These are phyloP conservation scores for Dichomitus squalens DNA, from an alignment of 1,284 basidiomycete species.

Conservation along the genomic window DNA sequence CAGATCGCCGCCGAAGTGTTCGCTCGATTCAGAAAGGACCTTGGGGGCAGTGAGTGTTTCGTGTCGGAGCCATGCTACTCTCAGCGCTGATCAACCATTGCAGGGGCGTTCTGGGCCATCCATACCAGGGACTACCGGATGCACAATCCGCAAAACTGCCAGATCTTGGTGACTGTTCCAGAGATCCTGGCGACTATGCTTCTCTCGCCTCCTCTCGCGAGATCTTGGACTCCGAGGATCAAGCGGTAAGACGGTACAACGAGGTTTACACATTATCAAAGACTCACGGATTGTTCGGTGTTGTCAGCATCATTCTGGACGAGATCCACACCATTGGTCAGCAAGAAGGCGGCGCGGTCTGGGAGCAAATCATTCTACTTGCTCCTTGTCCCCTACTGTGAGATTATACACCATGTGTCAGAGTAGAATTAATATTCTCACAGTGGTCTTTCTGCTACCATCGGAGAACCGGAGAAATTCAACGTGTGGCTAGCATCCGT, in stretches of 20 bases:
- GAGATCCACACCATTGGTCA: constrained; percentile 76
- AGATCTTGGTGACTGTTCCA: constrained; percentile 73
- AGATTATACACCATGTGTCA: constrained; percentile 24
- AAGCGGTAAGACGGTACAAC: constrained; percentile 46
- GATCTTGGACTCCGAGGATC: constrained; percentile 61
- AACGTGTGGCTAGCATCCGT: constrained; percentile 65
- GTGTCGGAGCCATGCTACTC: too few species aligned
- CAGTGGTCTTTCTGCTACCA: constrained; percentile 71
- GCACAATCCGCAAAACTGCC: constrained; percentile 64
- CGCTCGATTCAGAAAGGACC: constrained; percentile 64
- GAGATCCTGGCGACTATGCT: constrained; percentile 71
- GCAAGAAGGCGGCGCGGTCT: constrained; percentile 65
- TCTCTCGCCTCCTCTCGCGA: constrained; percentile 63
- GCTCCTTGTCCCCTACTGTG: constrained; percentile 72
- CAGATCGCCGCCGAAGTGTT: constrained; percentile 74
- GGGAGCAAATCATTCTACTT: constrained; percentile 70
- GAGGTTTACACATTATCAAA: not conserved
- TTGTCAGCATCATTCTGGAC: constrained; percentile 64
- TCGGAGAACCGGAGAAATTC: constrained; percentile 65
- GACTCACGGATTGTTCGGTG: not conserved
- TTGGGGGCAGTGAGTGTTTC: constrained; percentile 43
- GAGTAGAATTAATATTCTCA: not conserved
- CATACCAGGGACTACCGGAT: constrained; percentile 70
- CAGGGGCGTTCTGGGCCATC: constrained; percentile 64
- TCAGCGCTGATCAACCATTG: not conserved